Evolutionary conservation across 2,329 filamentous ascomycete species (phyloP), one percentile per base, ranked within the genome.

Genomic region (Penicillium sp.): DNA sequence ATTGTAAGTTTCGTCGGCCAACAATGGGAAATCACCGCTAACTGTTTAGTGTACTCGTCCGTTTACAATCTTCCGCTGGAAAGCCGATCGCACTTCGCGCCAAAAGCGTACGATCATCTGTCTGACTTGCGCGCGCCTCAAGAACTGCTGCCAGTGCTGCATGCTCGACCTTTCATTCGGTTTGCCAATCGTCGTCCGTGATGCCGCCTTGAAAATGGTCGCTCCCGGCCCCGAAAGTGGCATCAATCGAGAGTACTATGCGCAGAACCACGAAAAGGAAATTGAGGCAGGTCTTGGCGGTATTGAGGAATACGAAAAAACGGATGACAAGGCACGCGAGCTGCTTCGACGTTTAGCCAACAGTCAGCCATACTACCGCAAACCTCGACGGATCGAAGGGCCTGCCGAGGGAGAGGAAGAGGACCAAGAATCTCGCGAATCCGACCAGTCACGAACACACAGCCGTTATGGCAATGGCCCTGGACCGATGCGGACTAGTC

Each of bases 81-180:
- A 90, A 55, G 82, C 85, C 47, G 89, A 94, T 62, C 85, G 92
- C 41, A 92, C 89, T 2, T 80, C 88, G 16, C 85, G 89, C 45
- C 89, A 90, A 64, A 95, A 93, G 68, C 82, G 85, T 51, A 96
- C 90, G 37, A 94, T 86, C 56, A 93, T 96, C 56, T 98, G 92
- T 65, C 74, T 98, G 15, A 98, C 92, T 27, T 98, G 92, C 71
- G 90, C 92, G 14, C 84, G 92, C 30, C 75, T 96, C 51, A 98
- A 98, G 69, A 98, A 98, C 71, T 96, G 92, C 71, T 98, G 92
- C 60, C 92, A 98, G 71, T 90, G 84, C 68, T 98, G 92, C 72
- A 96, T 96, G 87, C 82, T 98, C 36, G 92, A 98, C 74, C 71
- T 98, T 43, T 90, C 86, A 9, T 98, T 96, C 59, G 93, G 92